phyloP scores from a whole-genome alignment of 2,329 filamentous ascomycete species.

The Aspergillus fumigatiaffinis region DNA sequence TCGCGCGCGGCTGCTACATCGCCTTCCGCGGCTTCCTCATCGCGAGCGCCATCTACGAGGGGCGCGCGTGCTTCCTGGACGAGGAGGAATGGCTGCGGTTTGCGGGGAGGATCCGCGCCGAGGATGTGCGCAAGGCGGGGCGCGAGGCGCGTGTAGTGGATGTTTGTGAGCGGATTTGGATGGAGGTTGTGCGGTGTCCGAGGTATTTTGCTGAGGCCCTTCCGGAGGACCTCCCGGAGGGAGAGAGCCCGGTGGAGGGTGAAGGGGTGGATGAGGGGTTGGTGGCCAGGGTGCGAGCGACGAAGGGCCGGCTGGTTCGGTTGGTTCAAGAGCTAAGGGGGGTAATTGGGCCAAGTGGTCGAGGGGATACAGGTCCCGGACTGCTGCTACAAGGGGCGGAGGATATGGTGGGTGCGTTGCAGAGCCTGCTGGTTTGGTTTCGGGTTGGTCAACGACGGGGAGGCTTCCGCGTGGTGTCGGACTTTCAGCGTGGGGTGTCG shows the following conservation, averaged over 20 bases:
- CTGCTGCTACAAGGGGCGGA: conserved; percentile 24
- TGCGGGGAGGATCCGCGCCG: conserved; percentile 18
- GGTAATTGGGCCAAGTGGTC: too few species aligned
- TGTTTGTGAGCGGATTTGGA: conserved; percentile 21
- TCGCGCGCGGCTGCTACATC: conserved; percentile 34
- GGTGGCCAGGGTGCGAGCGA: not conserved
- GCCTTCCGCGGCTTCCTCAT: conserved; percentile 37
- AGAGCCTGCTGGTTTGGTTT: conserved; percentile 16
- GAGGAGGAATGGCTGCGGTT: conserved; percentile 31
- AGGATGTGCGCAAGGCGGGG: conserved; percentile 21
- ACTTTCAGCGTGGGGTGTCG: conserved; percentile 21
- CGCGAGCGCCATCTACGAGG: conserved; percentile 30
- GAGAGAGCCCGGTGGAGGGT: not conserved
- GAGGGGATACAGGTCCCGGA: conserved; percentile 10
- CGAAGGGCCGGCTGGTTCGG: conserved; percentile 5
- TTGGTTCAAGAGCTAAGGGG: conserved; percentile 8
- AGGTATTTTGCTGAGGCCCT: conserved; percentile 22
- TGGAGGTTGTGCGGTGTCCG: conserved; percentile 27
- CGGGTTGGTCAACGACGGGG: conserved; percentile 2
- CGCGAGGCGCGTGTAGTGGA: conserved; percentile 19
- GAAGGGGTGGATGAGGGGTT: not conserved
- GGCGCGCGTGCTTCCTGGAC: conserved; percentile 34
- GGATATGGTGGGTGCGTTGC: conserved; percentile 17
- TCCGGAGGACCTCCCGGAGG: not conserved
- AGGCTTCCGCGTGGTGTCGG: conserved; percentile 25